Base-by-base conservation (phyloP, 805 yeast species). In the Blastobotrys terrestris region DNA sequence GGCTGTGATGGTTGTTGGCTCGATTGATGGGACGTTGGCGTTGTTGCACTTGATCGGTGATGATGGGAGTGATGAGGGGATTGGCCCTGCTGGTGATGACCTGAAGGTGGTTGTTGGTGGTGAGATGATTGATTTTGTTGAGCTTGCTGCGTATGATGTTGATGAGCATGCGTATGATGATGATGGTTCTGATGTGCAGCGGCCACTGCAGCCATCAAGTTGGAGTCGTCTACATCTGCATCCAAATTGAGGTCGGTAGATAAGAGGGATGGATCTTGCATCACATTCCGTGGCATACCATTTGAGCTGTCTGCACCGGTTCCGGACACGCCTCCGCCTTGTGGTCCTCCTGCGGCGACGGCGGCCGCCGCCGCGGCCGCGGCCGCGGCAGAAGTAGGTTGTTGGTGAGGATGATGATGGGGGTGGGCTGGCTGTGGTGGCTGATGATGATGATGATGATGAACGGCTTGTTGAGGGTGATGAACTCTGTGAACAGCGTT, bases 171-270 rank as follows among this genome's bases (percentile, higher is more conserved):
- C 2, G 56, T 57, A 21, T 56, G 60, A 6, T 59, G 62, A 13
- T 40, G 60, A 19, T 59, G 52, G 39, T 59, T 63, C 11, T 60
- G 56, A 1, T 80, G 84, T 44, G 79, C 79, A 54, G 81, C 83
- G 3, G 80, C 85, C 7, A 80, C 85, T 0, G 84, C 85, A 31
- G 78, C 73, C 14, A 81, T 71, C 8, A 77, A 75, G 51, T 74
- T 76, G 7, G 64, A 57, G 41, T 65, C 69, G 18, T 63, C 70
- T 49, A 77, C 69, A 48, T 77, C 82, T 47, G 77, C 68, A 49
- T 77, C 82, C 15, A 59, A 53, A 7, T 53, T 46, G 41, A 60
- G 51, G 11, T 26, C 35, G 11, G 35, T 26, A 26, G 35, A 26
- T 26, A 26, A 26, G 5, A 26, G 11, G 5, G 35, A 26, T 26